Percentiles rank a stretch among this genome's conserved stretches.
Evolutionary conservation across 176 grass and related monocot species (phyloP).

Genomic region (Tuctoria greenei): DNA sequence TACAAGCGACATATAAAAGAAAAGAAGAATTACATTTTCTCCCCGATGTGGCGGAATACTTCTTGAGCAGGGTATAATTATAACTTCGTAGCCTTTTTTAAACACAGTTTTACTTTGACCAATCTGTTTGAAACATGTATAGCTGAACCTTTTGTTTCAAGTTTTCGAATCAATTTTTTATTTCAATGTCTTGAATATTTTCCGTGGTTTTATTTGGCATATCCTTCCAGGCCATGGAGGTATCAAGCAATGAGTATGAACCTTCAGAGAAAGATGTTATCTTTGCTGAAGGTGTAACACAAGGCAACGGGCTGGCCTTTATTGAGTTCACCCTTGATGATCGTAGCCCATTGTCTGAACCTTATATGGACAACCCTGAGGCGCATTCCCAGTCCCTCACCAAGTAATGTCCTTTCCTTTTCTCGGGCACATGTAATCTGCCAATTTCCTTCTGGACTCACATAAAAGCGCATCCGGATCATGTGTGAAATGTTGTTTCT

Average conservation of each 20-base stretch:
- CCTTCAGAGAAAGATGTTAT: conserved; percentile 95
- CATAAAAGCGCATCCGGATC: background rate
- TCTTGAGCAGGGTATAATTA: conserved; percentile 73
- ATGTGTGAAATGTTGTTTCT: background rate
- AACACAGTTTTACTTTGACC: background rate
- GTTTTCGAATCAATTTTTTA: background rate
- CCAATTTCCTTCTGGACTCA: background rate
- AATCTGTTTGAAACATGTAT: background rate
- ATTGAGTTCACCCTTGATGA: conserved; percentile 93
- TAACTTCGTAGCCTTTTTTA: no score
- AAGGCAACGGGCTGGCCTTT: conserved; percentile 85
- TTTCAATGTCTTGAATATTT: background rate
- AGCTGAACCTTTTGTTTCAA: conserved; percentile 3
- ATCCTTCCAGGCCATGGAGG: conserved; percentile 76
- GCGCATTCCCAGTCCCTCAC: conserved; percentile 68
- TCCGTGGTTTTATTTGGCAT: background rate
- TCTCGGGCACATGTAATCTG: conserved; percentile 42
- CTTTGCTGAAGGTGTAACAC: conserved; percentile 88
- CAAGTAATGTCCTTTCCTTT: conserved; percentile 55
- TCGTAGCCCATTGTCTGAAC: conserved; percentile 87
- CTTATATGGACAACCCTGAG: conserved; percentile 84
- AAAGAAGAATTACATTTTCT: conserved; percentile 85
- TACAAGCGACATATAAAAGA: conserved; percentile 92
- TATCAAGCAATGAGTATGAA: conserved; percentile 97
- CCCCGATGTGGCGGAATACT: conserved; percentile 83